Base-by-base conservation (phyloP, 192 early-diverging fungal species). In the Coemansia sp. region DNA sequence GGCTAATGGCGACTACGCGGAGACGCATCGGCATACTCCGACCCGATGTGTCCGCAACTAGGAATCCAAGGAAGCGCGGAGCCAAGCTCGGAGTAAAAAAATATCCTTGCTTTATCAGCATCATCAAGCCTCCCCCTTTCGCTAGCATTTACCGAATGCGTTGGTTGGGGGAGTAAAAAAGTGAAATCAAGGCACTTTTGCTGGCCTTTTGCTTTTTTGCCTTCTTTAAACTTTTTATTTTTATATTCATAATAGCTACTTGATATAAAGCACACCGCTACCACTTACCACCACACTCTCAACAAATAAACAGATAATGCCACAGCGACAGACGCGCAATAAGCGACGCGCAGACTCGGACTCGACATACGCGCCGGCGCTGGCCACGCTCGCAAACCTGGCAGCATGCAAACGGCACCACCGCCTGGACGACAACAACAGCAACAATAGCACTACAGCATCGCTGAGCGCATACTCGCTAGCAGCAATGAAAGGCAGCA, bases 31-130 rank as follows among this genome's bases (percentile, higher is more conserved):
- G 22, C 47, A 70, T 13, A 20, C 28, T 29, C 59, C 69, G n/a
- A 61, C 77, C n/a, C 65, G 67, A 15, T 65, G 36, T 23, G 36
- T 79, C 6, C n/a, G 33, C 20, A 75, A 71, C 33, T 77, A 33
- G 31, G 6, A 10, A 34, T 34, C 5, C 4, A 34, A 34, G 10
- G 33, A 34, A 4, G 38, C 4, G 38, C 38, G 38, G 38, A 41
- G 38, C 38, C 38, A 41, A 41, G 13, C 38, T 41, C 38, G 38
- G 38, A 17, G 38, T 0, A n/a, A n/a, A n/a, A n/a, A n/a, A n/a
- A n/a, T n/a, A n/a, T n/a, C n/a, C n/a, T n/a, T n/a, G n/a, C n/a
- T n/a, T n/a, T n/a, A n/a, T n/a, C n/a, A n/a, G n/a, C n/a, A n/a
- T n/a, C n/a, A n/a, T n/a, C n/a, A n/a, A n/a, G n/a, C n/a, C n/a